These are phyloP conservation scores for Phaeosphaeria sp. DNA, from an alignment of 2,329 filamentous ascomycete genomes.

Conservation along the genomic window DNA sequence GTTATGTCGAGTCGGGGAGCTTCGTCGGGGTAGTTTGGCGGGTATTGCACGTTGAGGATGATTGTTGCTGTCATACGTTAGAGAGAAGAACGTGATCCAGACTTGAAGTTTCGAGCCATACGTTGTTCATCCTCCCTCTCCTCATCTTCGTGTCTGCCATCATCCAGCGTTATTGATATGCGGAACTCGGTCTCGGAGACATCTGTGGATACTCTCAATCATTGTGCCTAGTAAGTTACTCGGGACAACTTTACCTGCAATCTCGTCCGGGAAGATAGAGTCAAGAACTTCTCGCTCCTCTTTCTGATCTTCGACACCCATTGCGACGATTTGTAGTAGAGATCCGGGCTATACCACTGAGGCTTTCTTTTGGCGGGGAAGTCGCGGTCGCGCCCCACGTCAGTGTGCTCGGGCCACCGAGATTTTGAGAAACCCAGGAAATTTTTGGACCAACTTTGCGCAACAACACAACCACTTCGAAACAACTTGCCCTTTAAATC, in stretches of 20 bases:
- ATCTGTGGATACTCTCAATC: conserved; percentile 61
- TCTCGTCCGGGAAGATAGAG: conserved; percentile 98
- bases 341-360: conserved; percentile 17
- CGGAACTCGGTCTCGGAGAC: conserved; percentile 89
- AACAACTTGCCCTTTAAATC: not conserved
- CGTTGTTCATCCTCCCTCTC: conserved; percentile 64
- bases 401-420: conserved; percentile 25
- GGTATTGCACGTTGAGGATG: conserved; percentile 85
- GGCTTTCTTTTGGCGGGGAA: conserved; percentile 26
- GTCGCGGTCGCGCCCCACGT: conserved; percentile 29
- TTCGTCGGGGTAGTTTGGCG: conserved; percentile 88
- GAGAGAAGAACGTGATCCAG: not conserved
- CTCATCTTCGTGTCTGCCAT: conserved; percentile 61
- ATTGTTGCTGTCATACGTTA: conserved; percentile 63
- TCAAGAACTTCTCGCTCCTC: conserved; percentile 98
- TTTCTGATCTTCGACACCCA: conserved; percentile 79
- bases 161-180: conserved; percentile 84
- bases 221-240: not conserved
- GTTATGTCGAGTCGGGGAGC: conserved; percentile 83
- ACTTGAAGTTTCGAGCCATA: conserved; percentile 26
- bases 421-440: conserved; percentile 20
- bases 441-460: conserved; percentile 24
- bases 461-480: not conserved
- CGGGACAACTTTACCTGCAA: conserved; percentile 69
- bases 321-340: conserved; percentile 29